Conservation (phyloP, 2,329 filamentous ascomycete genomes). For the Penicillium sp. region DNA sequence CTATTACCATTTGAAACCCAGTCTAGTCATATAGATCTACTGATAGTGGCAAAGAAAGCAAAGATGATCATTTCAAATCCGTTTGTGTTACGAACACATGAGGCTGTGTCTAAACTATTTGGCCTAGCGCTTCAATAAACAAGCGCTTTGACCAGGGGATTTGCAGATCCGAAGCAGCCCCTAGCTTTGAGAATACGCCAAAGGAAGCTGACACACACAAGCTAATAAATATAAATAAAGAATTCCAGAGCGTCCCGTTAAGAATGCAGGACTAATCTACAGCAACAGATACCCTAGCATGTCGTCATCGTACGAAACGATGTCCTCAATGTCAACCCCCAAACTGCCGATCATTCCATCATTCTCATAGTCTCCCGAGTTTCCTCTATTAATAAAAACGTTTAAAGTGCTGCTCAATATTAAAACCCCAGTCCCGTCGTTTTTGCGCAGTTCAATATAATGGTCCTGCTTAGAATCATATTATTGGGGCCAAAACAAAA, state of each 20-base stretch:
- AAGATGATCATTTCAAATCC: not conserved
- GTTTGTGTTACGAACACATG: slow-evolving; percentile 4
- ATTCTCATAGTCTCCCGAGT: not conserved
- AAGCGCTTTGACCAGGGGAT: slow-evolving; percentile 13
- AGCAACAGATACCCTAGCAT: not conserved
- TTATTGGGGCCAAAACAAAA: not conserved
- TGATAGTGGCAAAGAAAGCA: not conserved
- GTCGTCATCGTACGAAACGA: not conserved
- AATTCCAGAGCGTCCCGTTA: not conserved
- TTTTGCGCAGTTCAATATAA: not conserved
- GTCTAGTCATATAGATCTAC: not conserved
- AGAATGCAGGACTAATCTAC: not conserved
- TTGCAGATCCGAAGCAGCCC: slow-evolving; percentile 13
- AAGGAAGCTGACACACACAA: not conserved
- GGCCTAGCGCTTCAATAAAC: slow-evolving; percentile 17
- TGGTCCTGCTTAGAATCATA: not conserved
- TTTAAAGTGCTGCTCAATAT: not conserved
- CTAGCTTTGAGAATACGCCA: not conserved
- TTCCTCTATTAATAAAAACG: not conserved
- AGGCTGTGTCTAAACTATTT: slow-evolving; percentile 7
- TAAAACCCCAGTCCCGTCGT: accelerated
- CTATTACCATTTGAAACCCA: not conserved
- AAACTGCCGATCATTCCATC: not conserved
- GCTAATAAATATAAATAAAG: not conserved
- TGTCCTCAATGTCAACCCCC: not conserved